Percentiles rank a stretch among this genome's conserved stretches.
These are phyloP conservation scores for Plectosphaerella cucumerina DNA, from an alignment of 2,329 filamentous ascomycete species.

Conservation along the genomic window DNA sequence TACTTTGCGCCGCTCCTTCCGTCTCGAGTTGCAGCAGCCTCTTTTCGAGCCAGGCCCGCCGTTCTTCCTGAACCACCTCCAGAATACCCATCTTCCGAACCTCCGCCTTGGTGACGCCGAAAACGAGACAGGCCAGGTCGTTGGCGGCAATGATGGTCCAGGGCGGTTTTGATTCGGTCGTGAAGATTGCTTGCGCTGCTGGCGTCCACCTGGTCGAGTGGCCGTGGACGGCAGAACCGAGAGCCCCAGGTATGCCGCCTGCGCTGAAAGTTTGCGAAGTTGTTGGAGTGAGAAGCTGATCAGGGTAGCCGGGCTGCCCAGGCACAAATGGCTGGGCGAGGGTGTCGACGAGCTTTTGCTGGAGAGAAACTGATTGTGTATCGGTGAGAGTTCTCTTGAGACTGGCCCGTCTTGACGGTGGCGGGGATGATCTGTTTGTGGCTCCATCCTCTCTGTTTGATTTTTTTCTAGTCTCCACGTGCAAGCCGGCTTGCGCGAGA, in stretches of 20 bases:
- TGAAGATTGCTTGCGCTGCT: slow-evolving; percentile 93
- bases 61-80: slow-evolving; percentile 88
- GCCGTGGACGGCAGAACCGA: slow-evolving; percentile 66
- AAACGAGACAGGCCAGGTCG: slow-evolving; percentile 93
- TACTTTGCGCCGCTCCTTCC: slow-evolving; percentile 28
- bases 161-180: slow-evolving; percentile 82
- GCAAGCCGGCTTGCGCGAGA: not conserved
- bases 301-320: slow-evolving; percentile 32
- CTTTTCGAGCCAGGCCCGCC: slow-evolving; percentile 82
- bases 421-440: slow-evolving; percentile 48
- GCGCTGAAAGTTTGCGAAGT: slow-evolving; percentile 33
- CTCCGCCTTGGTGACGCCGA: slow-evolving; percentile 96
- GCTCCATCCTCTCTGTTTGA: slow-evolving; percentile 53
- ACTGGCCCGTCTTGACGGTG: slow-evolving; percentile 56
- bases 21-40: slow-evolving; percentile 67
- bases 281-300: slow-evolving; percentile 36
- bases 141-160: slow-evolving; percentile 98
- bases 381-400: slow-evolving; percentile 89
- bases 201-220: slow-evolving; percentile 89
- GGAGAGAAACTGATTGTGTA: slow-evolving; percentile 66
- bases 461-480: slow-evolving; percentile 21
- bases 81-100: slow-evolving; percentile 92
- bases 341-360: slow-evolving; percentile 80
- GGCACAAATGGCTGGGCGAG: slow-evolving; percentile 76
- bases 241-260: slow-evolving; percentile 39